These are phyloP conservation scores for Tremella mesenterica DNA, from an alignment of 768 basidiomycete species.

Conservation along the genomic window DNA sequence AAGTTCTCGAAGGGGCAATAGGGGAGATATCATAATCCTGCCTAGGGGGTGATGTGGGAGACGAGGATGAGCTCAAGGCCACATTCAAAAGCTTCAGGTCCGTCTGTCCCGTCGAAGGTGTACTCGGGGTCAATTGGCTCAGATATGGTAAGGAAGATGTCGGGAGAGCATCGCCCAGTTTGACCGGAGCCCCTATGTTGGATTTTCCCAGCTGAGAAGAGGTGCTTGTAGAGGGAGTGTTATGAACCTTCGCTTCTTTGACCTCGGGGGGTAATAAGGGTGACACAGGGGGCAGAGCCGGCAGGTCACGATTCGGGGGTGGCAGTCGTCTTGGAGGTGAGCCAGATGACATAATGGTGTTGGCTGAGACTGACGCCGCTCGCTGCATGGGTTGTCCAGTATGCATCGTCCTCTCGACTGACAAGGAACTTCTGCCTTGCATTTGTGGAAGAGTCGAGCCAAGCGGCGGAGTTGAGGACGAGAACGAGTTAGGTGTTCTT, in stretches of 20 bases:
- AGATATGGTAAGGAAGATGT: conserved; percentile 25
- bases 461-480: not conserved
- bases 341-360: no score
- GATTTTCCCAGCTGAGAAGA: conserved; percentile 18
- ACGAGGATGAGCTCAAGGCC: conserved; percentile 1
- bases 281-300: conserved; percentile 12
- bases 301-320: conserved; percentile 7
- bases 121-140: conserved; percentile 1
- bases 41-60: not conserved
- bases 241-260: not conserved
- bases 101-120: not conserved
- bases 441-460: not conserved
- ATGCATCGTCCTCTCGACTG: conserved; percentile 18
- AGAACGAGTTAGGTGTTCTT: not conserved
- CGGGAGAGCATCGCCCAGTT: conserved; percentile 4
- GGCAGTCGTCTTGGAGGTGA: not conserved
- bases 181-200: no score
- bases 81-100: conserved; percentile 1
- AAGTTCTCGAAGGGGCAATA: conserved; percentile 27
- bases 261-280: conserved; percentile 3
- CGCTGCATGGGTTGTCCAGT: conserved; percentile 22
- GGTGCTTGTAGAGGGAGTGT: conserved; percentile 5
- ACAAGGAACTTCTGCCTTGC: conserved; percentile 1
- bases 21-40: conserved; percentile 3
- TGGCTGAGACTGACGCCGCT: conserved; percentile 6